These are phyloP conservation scores for Nepenthes alata DNA, from an alignment of 179 eudicot species.

Conservation along the genomic window DNA sequence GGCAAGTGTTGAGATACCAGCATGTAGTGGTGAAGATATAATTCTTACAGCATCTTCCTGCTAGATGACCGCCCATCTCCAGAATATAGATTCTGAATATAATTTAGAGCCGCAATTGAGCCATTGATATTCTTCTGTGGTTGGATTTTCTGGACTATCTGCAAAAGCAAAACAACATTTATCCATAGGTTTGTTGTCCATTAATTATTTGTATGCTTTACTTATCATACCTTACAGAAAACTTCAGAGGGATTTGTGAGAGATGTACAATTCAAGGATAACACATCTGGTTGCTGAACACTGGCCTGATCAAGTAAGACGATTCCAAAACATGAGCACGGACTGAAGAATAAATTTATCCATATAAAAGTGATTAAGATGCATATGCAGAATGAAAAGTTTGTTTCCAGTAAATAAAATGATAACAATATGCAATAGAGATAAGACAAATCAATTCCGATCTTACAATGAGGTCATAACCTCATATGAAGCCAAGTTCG, in stretches of 20 bases:
- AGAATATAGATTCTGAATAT: conserved; percentile 48
- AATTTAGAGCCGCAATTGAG: conserved; percentile 43
- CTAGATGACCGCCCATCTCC: conserved; percentile 30
- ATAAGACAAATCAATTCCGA: too few relatives aligned
- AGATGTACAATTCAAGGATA: conserved; percentile 74
- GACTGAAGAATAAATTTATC: neutral
- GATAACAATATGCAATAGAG: neutral
- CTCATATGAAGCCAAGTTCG: too few relatives aligned
- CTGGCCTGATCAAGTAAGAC: conserved; percentile 34
- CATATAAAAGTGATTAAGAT: neutral
- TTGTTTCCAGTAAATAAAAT: neutral
- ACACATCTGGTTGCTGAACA: conserved; percentile 50
- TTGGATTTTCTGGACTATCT: conserved; percentile 54
- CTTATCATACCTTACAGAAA: conserved; percentile 59
- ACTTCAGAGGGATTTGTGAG: conserved; percentile 54
- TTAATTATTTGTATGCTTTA: neutral
- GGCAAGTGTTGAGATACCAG: too few relatives aligned
- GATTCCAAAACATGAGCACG: conserved; percentile 2
- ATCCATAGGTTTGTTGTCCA: neutral
- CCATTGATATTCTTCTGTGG: conserved; percentile 40
- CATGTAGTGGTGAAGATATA: neutral
- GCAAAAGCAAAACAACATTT: conserved; percentile 6
- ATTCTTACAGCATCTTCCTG: conserved; percentile 61
- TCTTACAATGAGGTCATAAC: too few relatives aligned
- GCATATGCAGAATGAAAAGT: too few relatives aligned